Evolutionary conservation across 441 rosid species (phyloP).

Genomic region (Corymbia citriodora): DNA sequence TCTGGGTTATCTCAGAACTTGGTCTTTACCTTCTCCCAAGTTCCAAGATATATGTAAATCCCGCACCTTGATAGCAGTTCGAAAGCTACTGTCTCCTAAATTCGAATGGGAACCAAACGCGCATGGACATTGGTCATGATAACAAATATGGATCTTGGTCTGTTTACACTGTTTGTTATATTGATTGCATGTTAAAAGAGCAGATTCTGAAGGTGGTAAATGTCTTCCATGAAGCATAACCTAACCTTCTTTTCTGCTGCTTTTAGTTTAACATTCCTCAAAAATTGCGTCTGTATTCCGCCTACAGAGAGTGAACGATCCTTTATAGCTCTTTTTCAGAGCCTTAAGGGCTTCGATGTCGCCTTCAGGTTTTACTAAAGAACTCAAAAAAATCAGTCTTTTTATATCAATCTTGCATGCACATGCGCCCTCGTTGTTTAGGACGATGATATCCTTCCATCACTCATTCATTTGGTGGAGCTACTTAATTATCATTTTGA

Average conservation of each 20-base stretch:
- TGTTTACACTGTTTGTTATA: neutral
- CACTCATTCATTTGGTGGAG: neutral
- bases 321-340: neutral
- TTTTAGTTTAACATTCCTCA: neutral
- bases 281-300: neutral
- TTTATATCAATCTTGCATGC: neutral
- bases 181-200: neutral
- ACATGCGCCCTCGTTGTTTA: neutral
- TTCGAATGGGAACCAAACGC: neutral
- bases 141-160: neutral
- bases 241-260: neutral
- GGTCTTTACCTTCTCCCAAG: neutral
- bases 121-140: neutral
- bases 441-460: neutral
- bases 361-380: neutral
- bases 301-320: neutral
- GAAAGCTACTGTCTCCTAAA: neutral
- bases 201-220: neutral
- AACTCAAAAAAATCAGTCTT: neutral
- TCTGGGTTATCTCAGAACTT: neutral
- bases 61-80: neutral
- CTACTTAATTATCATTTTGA: neutral
- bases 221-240: neutral
- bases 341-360: neutral
- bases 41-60: neutral